phyloP scores from a whole-genome alignment of 2,329 filamentous ascomycete species.

The Trichoderma harzianum region DNA sequence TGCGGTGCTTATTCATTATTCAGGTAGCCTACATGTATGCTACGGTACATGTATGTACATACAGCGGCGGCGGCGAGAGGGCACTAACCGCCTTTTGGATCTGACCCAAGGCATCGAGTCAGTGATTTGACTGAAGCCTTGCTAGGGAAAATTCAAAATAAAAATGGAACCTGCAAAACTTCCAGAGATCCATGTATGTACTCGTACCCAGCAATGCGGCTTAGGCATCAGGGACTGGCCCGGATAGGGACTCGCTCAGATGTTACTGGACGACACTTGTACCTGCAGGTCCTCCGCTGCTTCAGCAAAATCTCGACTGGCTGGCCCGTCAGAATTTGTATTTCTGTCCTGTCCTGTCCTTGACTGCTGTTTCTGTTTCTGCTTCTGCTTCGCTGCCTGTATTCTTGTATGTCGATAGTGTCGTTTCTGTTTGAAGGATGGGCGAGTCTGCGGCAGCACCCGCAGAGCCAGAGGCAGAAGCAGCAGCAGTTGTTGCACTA shows the following conservation, averaged over 20 bases:
- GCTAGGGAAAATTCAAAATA: background rate
- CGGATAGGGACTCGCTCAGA: background rate
- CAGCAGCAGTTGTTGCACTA: constrained; percentile 20
- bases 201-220: background rate
- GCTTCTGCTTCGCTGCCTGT: background rate
- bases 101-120: background rate
- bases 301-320: background rate
- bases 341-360: background rate
- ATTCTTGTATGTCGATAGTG: constrained; percentile 14
- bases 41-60: background rate
- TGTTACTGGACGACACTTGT: background rate
- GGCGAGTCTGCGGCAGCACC: constrained; percentile 21
- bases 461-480: constrained; percentile 15
- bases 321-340: background rate
- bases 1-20: background rate
- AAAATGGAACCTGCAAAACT: background rate
- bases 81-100: constrained; percentile 1
- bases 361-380: background rate
- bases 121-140: background rate
- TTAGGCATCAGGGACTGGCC: constrained; percentile 10
- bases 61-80: background rate
- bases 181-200: background rate
- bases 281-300: background rate
- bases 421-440: constrained; percentile 10
- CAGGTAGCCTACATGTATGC: too few species aligned